Percentiles rank a stretch among this genome's conserved stretches.
These are phyloP conservation scores for Hawksworthiomyces lignivorus DNA, from an alignment of 2,329 filamentous ascomycete genomes.

Conservation along the genomic window DNA sequence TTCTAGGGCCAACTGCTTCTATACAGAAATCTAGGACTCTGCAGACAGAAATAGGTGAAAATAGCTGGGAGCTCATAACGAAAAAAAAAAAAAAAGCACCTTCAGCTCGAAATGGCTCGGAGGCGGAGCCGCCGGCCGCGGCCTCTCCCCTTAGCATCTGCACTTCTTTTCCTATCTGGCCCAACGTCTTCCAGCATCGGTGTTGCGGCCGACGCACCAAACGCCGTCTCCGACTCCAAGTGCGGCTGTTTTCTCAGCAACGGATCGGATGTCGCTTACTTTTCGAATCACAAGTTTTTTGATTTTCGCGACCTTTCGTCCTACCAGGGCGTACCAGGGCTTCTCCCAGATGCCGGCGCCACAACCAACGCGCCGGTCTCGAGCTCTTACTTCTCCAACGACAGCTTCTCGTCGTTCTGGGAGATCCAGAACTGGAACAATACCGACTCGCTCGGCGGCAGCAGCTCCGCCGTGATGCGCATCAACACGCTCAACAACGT, in stretches of 20 bases:
- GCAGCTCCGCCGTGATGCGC: constrained; percentile 17
- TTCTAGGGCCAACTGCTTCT: too few species aligned
- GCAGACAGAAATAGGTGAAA: too few species aligned
- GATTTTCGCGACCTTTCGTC: constrained; percentile 24
- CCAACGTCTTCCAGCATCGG: not conserved
- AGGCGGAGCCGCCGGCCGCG: too few species aligned
- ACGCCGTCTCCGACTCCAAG: constrained; percentile 8
- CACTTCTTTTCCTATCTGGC: not conserved
- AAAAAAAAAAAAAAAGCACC: too few species aligned
- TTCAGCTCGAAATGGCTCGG: too few species aligned
- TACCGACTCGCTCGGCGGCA: not conserved
- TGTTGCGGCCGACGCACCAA: not conserved
- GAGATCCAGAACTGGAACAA: constrained; percentile 20
- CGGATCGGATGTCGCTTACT: constrained; percentile 22
- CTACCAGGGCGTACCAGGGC: constrained; percentile 19
- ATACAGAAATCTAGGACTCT: too few species aligned
- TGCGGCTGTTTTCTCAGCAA: constrained; percentile 27
- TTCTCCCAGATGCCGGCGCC: constrained; percentile 16
- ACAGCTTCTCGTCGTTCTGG: constrained; percentile 24
- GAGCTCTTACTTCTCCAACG: constrained; percentile 24
- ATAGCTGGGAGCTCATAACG: too few species aligned
- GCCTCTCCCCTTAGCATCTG: not conserved
- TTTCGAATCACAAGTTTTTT: constrained; percentile 25
- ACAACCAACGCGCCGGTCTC: constrained; percentile 18
- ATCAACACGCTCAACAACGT: constrained; percentile 27